Conservation (phyloP, 495 filamentous ascomycete species). For the Pyrenula massariospora region DNA sequence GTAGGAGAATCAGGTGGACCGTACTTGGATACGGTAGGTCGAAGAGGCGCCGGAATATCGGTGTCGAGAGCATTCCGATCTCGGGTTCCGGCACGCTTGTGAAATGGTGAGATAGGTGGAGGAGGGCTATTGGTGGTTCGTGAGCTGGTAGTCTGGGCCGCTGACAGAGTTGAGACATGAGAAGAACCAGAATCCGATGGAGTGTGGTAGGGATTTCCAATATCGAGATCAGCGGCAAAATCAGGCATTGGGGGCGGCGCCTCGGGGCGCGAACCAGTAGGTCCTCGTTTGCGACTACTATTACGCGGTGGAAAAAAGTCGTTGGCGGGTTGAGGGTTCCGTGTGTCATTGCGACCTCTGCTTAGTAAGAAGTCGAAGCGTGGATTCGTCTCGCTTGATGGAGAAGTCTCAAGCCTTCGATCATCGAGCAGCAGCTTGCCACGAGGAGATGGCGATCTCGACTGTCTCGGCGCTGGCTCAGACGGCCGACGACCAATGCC, state of each 20-base stretch:
- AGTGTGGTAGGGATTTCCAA: conserved; percentile 46
- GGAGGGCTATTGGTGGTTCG: conserved; percentile 37
- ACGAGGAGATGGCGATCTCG: neutral
- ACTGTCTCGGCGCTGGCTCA: neutral
- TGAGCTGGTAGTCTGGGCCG: conserved; percentile 56
- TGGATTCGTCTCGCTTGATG: neutral
- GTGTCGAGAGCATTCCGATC: neutral
- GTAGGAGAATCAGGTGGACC: conserved; percentile 42
- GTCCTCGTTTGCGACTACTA: neutral
- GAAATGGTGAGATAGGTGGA: neutral
- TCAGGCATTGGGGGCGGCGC: neutral
- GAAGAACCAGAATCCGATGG: conserved; percentile 58
- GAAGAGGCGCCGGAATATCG: neutral
- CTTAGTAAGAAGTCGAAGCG: neutral
- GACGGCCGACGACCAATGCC: neutral
- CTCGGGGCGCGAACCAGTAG: neutral
- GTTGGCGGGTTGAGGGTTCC: neutral
- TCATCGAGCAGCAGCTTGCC: neutral
- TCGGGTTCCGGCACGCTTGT: neutral
- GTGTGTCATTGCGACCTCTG: neutral
- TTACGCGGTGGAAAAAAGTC: neutral
- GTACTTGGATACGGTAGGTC: neutral
- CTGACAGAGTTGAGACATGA: conserved; percentile 53
- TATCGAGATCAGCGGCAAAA: conserved; percentile 26
- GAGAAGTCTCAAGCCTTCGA: neutral